phyloP scores from a whole-genome alignment of 129 eudicot genomes.

The Flaveria brownii region DNA sequence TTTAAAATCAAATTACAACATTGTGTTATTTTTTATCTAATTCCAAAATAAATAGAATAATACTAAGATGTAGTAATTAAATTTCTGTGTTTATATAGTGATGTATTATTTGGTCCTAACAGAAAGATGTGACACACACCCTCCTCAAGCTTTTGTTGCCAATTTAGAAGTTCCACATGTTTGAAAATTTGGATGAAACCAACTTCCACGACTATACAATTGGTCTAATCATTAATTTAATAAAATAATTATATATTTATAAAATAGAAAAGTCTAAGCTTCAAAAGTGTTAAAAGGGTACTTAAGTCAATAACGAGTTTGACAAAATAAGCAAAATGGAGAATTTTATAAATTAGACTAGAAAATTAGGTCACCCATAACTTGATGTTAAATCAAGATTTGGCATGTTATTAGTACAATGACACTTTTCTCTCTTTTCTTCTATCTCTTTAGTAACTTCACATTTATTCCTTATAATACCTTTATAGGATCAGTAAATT shows the following conservation, averaged over 20 bases:
- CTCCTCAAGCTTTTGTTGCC: conserved; percentile 14
- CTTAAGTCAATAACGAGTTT: conserved; percentile 41
- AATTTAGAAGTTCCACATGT: conserved; percentile 35
- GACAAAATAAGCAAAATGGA: conserved; percentile 43
- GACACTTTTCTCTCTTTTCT: conserved; percentile 20
- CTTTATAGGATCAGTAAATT: conserved; percentile 30
- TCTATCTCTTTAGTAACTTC: conserved; percentile 24
- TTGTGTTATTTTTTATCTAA: neutral
- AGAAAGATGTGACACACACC: conserved; percentile 33
- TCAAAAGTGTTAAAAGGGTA: conserved; percentile 31
- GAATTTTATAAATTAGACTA: conserved; percentile 33
- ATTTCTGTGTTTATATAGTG: neutral
- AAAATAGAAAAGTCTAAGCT: conserved; percentile 25
- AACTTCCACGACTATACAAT: conserved; percentile 22
- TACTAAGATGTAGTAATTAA: neutral
- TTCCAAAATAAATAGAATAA: neutral
- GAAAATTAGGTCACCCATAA: conserved; percentile 62
- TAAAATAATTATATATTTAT: conserved; percentile 8
- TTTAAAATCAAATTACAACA: neutral
- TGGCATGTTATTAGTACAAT: conserved; percentile 42
- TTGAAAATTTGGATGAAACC: conserved; percentile 24
- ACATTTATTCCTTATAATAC: conserved; percentile 23
- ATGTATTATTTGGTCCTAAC: conserved; percentile 10
- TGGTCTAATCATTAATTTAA: conserved; percentile 17
- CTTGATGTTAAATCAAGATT: conserved; percentile 41